Evolutionary conservation across 371 early-diverging fungal genomes (phyloP).

Genomic region (Funneliformis caledonium): DNA sequence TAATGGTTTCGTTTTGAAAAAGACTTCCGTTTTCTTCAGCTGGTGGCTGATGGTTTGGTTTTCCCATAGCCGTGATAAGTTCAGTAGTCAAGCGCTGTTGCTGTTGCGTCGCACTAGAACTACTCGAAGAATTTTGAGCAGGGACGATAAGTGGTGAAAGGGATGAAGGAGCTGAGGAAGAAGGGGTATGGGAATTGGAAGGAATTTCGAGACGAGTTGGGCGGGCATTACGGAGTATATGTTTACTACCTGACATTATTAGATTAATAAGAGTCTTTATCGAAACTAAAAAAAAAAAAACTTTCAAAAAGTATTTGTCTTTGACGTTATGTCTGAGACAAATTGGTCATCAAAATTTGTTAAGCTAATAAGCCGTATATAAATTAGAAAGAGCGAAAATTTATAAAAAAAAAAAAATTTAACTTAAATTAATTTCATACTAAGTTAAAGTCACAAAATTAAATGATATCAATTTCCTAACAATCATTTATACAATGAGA

Average conservation of each 20-base stretch:
- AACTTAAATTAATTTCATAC: too few relatives aligned
- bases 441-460: too few relatives aligned
- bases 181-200: slow-evolving; percentile 26
- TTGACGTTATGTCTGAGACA: too few relatives aligned
- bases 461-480: too few relatives aligned
- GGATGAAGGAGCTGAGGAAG: slow-evolving; percentile 38
- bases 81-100: slow-evolving; percentile 10
- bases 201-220: slow-evolving; percentile 37
- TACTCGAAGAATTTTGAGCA: not conserved
- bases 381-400: too few relatives aligned
- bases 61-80: not conserved
- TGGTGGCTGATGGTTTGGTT: not conserved
- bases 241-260: not conserved
- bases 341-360: too few relatives aligned
- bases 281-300: too few relatives aligned
- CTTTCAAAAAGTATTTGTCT: too few relatives aligned
- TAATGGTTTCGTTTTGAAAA: not conserved
- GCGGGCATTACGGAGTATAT: not conserved
- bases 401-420: too few relatives aligned
- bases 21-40: not conserved
- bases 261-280: too few relatives aligned
- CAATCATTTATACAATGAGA: too few relatives aligned
- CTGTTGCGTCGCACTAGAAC: not conserved
- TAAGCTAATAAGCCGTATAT: too few relatives aligned
- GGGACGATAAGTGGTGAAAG: slow-evolving; percentile 39